Evolutionary conservation across 164 flowering plant species (phyloP).

Genomic region (Vitis rotundifolia): DNA sequence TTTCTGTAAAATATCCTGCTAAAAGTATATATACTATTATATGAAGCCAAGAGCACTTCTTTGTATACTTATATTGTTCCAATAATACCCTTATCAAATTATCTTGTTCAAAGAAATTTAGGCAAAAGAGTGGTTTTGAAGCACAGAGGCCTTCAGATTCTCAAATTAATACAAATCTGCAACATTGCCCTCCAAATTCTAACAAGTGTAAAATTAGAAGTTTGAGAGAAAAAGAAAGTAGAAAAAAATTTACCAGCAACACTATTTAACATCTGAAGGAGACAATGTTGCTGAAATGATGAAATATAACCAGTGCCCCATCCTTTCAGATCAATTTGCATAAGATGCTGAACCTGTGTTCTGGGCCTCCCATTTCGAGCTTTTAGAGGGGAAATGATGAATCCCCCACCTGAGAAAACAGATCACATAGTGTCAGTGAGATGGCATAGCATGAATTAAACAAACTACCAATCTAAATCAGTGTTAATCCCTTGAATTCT

Average conservation of each 20-base stretch:
- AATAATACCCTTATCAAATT: too few relatives aligned
- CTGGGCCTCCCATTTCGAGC: slow-evolving; percentile 89
- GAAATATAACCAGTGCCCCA: slow-evolving; percentile 93
- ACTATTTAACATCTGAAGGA: slow-evolving; percentile 92
- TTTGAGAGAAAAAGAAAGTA: not conserved
- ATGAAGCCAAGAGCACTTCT: too few relatives aligned
- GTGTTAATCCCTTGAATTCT: not conserved
- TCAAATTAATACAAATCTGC: too few relatives aligned
- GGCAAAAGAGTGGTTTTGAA: too few relatives aligned
- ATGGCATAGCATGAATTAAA: too few relatives aligned
- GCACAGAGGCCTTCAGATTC: too few relatives aligned
- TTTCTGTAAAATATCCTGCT: too few relatives aligned
- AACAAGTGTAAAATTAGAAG: not conserved
- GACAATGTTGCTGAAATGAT: slow-evolving; percentile 93
- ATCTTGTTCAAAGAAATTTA: too few relatives aligned
- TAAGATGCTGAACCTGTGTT: slow-evolving; percentile 95
- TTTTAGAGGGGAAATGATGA: slow-evolving; percentile 86
- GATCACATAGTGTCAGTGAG: too few relatives aligned
- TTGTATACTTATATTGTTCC: too few relatives aligned
- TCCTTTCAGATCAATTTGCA: slow-evolving; percentile 98
- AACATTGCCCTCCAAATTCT: not conserved
- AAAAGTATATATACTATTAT: too few relatives aligned
- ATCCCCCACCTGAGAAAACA: slow-evolving; percentile 84
- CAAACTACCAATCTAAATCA: too few relatives aligned
- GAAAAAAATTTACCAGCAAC: slow-evolving; percentile 74